phyloP scores from a whole-genome alignment of 2,329 filamentous ascomycete species.

The Moelleriella libera region DNA sequence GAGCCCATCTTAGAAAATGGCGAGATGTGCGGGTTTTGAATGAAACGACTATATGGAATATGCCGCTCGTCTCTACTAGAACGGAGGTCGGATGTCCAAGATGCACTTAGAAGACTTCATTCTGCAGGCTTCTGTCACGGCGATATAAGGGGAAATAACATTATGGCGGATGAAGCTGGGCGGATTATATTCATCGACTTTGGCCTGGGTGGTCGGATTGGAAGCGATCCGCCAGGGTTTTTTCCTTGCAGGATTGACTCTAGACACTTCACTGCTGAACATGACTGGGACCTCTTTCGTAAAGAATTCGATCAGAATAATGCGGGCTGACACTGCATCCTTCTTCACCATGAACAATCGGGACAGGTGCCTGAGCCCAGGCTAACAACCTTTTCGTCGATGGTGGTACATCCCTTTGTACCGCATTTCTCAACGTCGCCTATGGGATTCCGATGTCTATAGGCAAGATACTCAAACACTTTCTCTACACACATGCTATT shows the following conservation, averaged over 20 bases:
- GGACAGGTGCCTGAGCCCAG: not conserved
- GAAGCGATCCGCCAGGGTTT: not conserved
- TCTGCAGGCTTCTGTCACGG: not conserved
- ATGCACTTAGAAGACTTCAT: not conserved
- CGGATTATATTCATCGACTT: not conserved
- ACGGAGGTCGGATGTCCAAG: not conserved
- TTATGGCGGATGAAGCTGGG: not conserved
- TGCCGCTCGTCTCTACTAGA: not conserved
- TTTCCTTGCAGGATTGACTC: not conserved
- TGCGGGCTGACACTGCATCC: not conserved
- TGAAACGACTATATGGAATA: not conserved
- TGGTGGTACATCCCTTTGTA: not conserved
- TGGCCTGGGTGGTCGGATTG: not conserved
- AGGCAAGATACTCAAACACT: not conserved
- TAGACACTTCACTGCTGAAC: not conserved
- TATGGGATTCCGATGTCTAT: not conserved
- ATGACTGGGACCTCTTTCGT: not conserved
- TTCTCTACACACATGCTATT: not conserved
- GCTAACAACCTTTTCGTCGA: not conserved
- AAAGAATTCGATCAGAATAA: not conserved
- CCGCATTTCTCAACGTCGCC: not conserved
- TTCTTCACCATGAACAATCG: not conserved
- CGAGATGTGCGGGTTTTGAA: not conserved
- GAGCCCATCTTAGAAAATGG: not conserved
- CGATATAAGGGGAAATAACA: not conserved